phyloP scores from a whole-genome alignment of 2,329 filamentous ascomycete species.

The Endoconidiophora laricicola region DNA sequence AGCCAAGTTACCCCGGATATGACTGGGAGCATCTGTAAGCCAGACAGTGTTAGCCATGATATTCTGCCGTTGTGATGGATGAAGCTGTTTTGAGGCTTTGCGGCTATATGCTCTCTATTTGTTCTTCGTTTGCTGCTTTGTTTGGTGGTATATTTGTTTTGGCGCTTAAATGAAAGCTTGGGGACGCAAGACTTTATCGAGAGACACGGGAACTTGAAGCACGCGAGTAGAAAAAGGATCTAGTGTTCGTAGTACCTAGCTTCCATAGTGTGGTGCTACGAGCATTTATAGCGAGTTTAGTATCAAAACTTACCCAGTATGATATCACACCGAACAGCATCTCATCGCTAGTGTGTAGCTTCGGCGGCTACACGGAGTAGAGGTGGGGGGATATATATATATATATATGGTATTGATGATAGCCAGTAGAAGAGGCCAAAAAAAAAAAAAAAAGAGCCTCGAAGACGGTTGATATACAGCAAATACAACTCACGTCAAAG shows the following conservation, averaged over 20 bases:
- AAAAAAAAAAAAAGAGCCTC: neutral
- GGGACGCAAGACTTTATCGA: too few species aligned
- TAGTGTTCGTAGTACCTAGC: neutral
- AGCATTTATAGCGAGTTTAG: too few species aligned
- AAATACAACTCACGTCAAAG: neutral
- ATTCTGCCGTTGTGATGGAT: neutral
- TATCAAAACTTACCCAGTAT: slow-evolving; percentile 10
- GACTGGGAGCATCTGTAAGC: slow-evolving; percentile 45
- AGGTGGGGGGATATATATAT: neutral
- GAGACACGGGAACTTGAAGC: too few species aligned
- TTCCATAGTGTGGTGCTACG: too few species aligned
- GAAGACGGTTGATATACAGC: neutral
- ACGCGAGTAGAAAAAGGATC: too few species aligned
- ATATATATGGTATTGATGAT: neutral
- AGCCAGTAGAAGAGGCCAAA: neutral
- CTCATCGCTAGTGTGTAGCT: neutral
- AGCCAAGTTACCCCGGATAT: slow-evolving; percentile 50
- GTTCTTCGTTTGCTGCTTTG: neutral
- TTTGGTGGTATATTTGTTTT: too few species aligned
- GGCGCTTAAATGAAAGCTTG: too few species aligned
- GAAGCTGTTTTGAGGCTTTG: neutral
- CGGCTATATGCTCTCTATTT: too few species aligned
- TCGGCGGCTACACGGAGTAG: neutral
- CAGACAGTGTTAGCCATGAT: neutral
- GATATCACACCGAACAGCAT: slow-evolving; percentile 12